These are phyloP conservation scores for Eutrema heterophyllum DNA, from an alignment of 345 rosid genomes.

Conservation along the genomic window DNA sequence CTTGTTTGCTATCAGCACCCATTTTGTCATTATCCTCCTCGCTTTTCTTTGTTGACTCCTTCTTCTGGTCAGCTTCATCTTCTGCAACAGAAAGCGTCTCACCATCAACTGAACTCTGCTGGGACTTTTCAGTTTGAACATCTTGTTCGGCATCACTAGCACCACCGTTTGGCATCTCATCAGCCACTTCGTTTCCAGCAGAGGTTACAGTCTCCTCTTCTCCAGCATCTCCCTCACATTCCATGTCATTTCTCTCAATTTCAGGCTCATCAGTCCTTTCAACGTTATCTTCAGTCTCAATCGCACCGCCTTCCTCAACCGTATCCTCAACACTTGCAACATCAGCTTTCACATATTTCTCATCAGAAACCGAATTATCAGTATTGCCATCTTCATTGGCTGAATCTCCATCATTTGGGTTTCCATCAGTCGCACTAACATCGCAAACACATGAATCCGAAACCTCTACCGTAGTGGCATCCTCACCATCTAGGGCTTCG, in stretches of 20 bases:
- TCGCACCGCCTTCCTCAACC: not conserved
- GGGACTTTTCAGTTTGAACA: not conserved
- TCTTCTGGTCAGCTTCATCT: not conserved
- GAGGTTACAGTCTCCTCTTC: not conserved
- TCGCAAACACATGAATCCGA: slow-evolving; percentile 6
- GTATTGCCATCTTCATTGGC: not conserved
- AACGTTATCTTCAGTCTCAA: not conserved
- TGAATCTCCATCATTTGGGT: not conserved
- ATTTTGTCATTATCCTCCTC: not conserved
- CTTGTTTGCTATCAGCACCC: not conserved
- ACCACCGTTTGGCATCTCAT: not conserved
- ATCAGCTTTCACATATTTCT: not conserved
- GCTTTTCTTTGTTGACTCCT: not conserved
- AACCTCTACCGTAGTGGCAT: not conserved
- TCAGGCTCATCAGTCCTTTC: not conserved
- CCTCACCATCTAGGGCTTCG: slow-evolving; percentile 21
- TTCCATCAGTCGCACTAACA: not conserved
- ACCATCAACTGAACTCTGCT: not conserved
- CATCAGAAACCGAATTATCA: not conserved
- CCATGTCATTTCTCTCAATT: not conserved
- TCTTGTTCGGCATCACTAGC: not conserved
- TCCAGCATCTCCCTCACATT: not conserved
- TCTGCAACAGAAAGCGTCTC: slow-evolving; percentile 9
- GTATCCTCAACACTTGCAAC: not conserved
- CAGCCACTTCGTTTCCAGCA: not conserved